Evolutionary conservation across 2,329 filamentous ascomycete genomes (phyloP).

Genomic region (Phialocephala subalpina): DNA sequence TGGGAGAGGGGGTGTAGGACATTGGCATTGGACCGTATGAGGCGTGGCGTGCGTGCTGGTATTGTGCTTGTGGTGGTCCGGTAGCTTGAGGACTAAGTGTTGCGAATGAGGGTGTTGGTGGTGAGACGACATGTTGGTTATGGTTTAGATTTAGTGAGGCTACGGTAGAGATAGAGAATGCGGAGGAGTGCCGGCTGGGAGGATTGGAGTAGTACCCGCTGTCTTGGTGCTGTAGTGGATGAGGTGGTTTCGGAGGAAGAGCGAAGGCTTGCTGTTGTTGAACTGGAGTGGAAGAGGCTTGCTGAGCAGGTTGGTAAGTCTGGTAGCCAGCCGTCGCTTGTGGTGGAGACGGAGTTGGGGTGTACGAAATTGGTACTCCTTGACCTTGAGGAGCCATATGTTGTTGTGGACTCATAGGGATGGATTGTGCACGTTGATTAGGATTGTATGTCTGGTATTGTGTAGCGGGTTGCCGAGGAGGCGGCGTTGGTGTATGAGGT

Average conservation of each 20-base stretch:
- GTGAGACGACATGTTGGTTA: slow-evolving; percentile 5
- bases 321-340: slow-evolving; percentile 3
- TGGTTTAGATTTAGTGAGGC: slow-evolving; percentile 4
- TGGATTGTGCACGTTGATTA: slow-evolving; percentile 37
- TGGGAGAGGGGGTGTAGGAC: slow-evolving; percentile 18
- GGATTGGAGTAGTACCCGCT: slow-evolving; percentile 53
- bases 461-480: slow-evolving; percentile 39
- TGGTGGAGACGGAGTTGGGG: not conserved
- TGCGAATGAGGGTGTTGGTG: not conserved
- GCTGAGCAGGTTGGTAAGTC: slow-evolving; percentile 10
- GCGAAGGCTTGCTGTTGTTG: slow-evolving; percentile 28
- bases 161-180: slow-evolving; percentile 32
- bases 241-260: slow-evolving; percentile 49
- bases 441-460: not conserved
- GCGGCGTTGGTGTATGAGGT: not conserved
- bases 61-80: not conserved
- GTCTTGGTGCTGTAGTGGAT: slow-evolving; percentile 45
- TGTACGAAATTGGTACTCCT: not conserved
- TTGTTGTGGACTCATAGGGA: not conserved
- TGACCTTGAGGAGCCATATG: not conserved
- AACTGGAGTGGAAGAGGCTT: slow-evolving; percentile 28
- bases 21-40: slow-evolving; percentile 15
- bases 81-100: slow-evolving; percentile 13
- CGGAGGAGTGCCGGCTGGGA: slow-evolving; percentile 17
- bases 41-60: slow-evolving; percentile 2